Evolutionary conservation across 2,329 filamentous ascomycete genomes (phyloP).

Genomic region (Mariannaea sp.): DNA sequence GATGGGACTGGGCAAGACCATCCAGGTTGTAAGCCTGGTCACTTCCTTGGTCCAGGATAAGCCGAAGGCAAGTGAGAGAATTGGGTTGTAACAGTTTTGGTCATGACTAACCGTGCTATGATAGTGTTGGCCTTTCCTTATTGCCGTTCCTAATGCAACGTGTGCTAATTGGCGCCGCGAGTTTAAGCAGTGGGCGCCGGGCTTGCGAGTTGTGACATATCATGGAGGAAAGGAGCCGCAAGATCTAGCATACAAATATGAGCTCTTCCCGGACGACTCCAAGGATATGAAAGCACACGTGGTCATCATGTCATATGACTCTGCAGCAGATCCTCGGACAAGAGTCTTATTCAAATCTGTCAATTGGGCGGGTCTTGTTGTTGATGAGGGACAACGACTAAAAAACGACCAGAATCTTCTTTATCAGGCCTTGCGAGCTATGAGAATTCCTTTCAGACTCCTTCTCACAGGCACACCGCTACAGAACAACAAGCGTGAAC

Average conservation of each 20-base stretch:
- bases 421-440: conserved; percentile 72
- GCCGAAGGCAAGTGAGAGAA: conserved; percentile 52
- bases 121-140: conserved; percentile 86
- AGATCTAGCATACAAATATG: conserved; percentile 77
- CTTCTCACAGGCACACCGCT: conserved; percentile 90
- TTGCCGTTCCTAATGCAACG: conserved; percentile 93
- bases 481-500: conserved; percentile 92
- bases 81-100: neutral
- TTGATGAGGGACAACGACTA: conserved; percentile 93
- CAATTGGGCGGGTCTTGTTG: conserved; percentile 84
- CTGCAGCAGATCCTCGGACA: conserved; percentile 74
- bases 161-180: conserved; percentile 98
- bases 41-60: conserved; percentile 70
- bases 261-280: conserved; percentile 74
- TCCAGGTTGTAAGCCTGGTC: conserved; percentile 86
- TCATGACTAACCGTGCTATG: conserved; percentile 23
- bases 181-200: conserved; percentile 90
- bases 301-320: conserved; percentile 94
- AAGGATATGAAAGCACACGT: conserved; percentile 83
- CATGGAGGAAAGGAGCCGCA: conserved; percentile 79
- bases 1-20: conserved; percentile 97
- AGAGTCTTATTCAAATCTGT: conserved; percentile 69
- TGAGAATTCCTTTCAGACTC: conserved; percentile 82
- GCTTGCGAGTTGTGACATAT: conserved; percentile 86
- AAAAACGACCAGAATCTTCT: conserved; percentile 90